Conservation (phyloP, 129 eudicot genomes). For the Smallanthus sonchifolius region DNA sequence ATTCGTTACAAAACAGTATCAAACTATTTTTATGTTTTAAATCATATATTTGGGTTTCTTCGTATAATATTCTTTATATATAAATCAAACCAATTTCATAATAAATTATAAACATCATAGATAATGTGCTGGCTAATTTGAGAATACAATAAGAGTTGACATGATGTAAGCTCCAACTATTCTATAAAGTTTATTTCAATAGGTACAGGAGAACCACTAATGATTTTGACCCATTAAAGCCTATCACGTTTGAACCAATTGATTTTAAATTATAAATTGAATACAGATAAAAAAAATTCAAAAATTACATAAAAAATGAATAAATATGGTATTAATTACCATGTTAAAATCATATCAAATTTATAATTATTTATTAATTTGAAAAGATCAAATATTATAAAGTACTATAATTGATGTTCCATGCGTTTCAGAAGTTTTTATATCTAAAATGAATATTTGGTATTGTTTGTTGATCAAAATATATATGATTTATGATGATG, state of each 20-base stretch:
- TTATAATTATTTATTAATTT: no score
- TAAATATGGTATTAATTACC: background rate
- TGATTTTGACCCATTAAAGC: background rate
- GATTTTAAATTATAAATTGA: background rate
- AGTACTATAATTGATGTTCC: background rate
- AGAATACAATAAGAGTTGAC: background rate
- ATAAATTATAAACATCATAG: background rate
- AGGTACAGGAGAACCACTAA: conserved; percentile 9
- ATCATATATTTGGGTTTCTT: background rate
- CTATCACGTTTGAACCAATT: background rate
- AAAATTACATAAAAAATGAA: background rate
- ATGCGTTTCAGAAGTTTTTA: background rate
- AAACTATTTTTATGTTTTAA: background rate
- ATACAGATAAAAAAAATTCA: background rate
- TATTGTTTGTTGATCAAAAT: background rate
- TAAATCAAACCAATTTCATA: background rate
- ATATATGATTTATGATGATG: no score
- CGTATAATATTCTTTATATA: background rate
- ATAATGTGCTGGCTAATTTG: background rate
- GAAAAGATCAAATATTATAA: background rate
- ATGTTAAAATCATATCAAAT: background rate
- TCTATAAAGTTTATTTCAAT: background rate
- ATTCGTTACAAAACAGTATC: background rate
- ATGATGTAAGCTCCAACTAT: background rate
- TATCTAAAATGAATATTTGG: background rate